Base-by-base conservation (phyloP, 2,329 filamentous ascomycete species). In the Sporothrix schenckii region DNA sequence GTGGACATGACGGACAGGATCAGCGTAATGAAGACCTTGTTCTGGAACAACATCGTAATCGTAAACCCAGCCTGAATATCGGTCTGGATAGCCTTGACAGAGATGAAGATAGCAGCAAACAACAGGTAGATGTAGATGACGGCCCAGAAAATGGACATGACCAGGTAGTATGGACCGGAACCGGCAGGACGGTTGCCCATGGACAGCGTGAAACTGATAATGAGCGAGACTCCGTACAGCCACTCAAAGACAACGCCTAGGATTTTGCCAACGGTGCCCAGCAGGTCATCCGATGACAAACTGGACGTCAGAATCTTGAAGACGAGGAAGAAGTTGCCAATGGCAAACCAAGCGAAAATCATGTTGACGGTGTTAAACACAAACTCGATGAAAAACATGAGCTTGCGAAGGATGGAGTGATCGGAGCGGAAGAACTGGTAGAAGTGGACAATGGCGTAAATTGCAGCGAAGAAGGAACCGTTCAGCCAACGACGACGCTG, bases 71-170 rank as follows among this genome's bases (percentile, higher is more conserved):
- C 80, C n/a, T 84, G 79, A 41, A 95, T 81, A 77, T 97, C 89
- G 0, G 83, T 81, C 73, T 94, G 86, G 13, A 99, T 93, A 14
- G 94, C 92, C 72, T 88, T 89, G 72, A 97, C 94, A 0, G 94
- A 94, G 78, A 99, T 96, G 82, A 92, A 99, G 72, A 99, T 85
- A 44, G 95, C 94, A 6, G 95, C 95, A 79, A 99, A 99, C 80
- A 96, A 91, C 70, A 99, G 86, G 78, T 97, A 97, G 70, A 92
- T 84, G 92, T 99, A 99, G 78, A 99, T 94, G 72, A 92, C 85
- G 56, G 90, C 92, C 96, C 95, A 99, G 85, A 99, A 99, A 80
- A 93, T 91, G n/a, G 97, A 93, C 92, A 97, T 97, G 66, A 92
- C 92, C 84, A 95, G 91, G 81, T 99, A 99, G 74, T 96, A 91